These are phyloP conservation scores for Hemisphaericaspora nanyangensis DNA, from an alignment of 805 yeast species.

Conservation along the genomic window DNA sequence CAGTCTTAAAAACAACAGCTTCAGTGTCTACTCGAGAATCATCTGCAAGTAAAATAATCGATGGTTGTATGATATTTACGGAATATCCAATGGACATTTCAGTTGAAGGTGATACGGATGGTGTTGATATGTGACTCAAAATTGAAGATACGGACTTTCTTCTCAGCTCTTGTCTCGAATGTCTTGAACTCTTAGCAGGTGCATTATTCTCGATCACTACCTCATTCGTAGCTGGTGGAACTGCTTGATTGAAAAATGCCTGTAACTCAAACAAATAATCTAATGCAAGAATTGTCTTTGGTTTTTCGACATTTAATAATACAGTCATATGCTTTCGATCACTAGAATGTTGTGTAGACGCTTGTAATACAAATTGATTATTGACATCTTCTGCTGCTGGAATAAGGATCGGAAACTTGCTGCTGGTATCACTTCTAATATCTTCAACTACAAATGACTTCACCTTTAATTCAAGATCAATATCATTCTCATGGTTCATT, in stretches of 20 bases:
- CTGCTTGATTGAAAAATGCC: constrained; percentile 52
- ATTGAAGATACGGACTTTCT: background rate
- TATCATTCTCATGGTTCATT: constrained; percentile 52
- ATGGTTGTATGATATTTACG: constrained; percentile 70
- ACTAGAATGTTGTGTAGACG: constrained; percentile 39
- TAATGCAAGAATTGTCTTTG: constrained; percentile 74
- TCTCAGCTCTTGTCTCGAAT: background rate
- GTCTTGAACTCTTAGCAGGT: constrained; percentile 7
- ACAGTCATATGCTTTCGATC: constrained; percentile 40
- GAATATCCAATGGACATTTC: constrained; percentile 42
- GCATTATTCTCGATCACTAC: background rate
- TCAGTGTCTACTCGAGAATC: constrained; percentile 67
- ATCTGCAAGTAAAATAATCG: constrained; percentile 76
- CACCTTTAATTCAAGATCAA: constrained; percentile 58
- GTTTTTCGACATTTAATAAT: constrained; percentile 71
- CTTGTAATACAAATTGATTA: constrained; percentile 65
- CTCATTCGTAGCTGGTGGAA: constrained; percentile 1
- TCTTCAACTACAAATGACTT: constrained; percentile 78
- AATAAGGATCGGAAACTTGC: constrained; percentile 74
- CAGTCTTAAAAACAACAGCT: constrained; percentile 86
- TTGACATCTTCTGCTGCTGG: constrained; percentile 63
- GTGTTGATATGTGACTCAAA: background rate
- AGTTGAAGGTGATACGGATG: background rate
- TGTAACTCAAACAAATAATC: constrained; percentile 82
- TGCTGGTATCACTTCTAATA: constrained; percentile 55